Percentiles rank a stretch among this genome's conserved stretches.
phyloP scores from a whole-genome alignment of 1,284 basidiomycete species.

The Moniliophthora roreri region DNA sequence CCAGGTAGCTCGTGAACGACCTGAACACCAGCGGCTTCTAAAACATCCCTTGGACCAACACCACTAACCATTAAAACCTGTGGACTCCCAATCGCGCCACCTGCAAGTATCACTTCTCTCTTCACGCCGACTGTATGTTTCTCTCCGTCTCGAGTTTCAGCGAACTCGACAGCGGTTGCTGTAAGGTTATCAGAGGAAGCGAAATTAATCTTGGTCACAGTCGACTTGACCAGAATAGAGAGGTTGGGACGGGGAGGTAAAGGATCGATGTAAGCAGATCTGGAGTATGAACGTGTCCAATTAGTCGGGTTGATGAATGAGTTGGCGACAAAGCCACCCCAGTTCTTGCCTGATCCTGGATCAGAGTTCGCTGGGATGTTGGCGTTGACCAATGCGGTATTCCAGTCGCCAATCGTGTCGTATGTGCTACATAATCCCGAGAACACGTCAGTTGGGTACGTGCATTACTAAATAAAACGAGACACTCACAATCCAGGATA shows the following conservation, averaged over 20 bases:
- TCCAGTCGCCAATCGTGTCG: conserved; percentile 53
- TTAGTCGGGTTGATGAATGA: conserved; percentile 65
- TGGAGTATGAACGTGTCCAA: conserved; percentile 38
- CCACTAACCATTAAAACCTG: conserved; percentile 65
- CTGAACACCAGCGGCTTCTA: conserved; percentile 45
- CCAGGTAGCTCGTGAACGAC: conserved; percentile 51
- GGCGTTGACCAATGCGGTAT: conserved; percentile 40
- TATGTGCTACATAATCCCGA: conserved; percentile 34
- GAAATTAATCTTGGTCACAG: conserved; percentile 34
- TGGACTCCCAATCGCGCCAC: conserved; percentile 56
- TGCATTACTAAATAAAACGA: conserved; percentile 31
- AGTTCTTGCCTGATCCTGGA: conserved; percentile 47
- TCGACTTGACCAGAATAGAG: conserved; percentile 32
- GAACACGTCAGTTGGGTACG: background rate
- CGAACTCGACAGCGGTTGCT: conserved; percentile 14
- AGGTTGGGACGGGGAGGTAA: conserved; percentile 35
- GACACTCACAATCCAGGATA: conserved; percentile 51
- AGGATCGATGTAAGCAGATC: conserved; percentile 11
- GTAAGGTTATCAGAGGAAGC: conserved; percentile 11
- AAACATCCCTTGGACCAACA: conserved; percentile 53
- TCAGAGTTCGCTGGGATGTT: conserved; percentile 43
- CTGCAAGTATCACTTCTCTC: conserved; percentile 54
- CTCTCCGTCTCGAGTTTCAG: conserved; percentile 1
- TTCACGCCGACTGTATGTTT: conserved; percentile 40
- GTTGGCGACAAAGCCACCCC: conserved; percentile 58